A percentile compares a stretch with the other conserved stretches of the same genome.
phyloP scores from a whole-genome alignment of 768 basidiomycete genomes.

The Lactifluus pinguis region DNA sequence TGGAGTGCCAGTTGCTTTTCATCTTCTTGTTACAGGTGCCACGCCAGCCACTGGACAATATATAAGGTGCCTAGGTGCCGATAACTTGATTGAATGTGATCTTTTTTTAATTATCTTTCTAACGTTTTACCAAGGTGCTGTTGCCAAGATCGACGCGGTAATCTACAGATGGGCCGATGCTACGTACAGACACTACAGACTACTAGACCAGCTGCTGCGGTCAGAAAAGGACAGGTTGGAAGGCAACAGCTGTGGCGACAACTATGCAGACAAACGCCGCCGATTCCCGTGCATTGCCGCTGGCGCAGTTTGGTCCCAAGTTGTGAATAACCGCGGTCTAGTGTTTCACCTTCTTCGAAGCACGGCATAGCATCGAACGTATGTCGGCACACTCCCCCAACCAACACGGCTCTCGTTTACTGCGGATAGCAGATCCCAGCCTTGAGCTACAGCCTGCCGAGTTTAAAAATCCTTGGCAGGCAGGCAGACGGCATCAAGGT shows the following conservation, averaged over 20 bases:
- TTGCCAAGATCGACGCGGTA: neutral
- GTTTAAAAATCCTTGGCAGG: neutral
- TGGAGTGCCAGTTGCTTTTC: neutral
- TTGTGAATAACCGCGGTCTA: neutral
- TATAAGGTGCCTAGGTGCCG: neutral
- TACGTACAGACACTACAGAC: neutral
- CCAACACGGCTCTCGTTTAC: neutral
- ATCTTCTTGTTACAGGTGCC: neutral
- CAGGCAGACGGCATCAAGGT: constrained; percentile 8
- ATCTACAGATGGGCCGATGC: neutral
- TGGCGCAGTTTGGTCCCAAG: neutral
- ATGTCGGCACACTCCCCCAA: too few species aligned
- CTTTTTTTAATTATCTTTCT: too few species aligned
- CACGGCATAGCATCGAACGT: neutral
- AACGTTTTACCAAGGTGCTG: too few species aligned
- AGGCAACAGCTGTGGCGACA: neutral
- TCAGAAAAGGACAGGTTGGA: neutral
- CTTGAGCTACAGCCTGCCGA: neutral
- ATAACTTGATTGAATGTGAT: neutral
- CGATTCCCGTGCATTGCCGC: neutral
- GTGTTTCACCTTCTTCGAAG: too few species aligned
- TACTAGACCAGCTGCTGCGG: too few species aligned
- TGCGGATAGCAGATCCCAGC: constrained; percentile 32
- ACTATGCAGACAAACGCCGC: neutral
- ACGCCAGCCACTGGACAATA: neutral